A percentile compares a stretch with the other conserved stretches of the same genome.
These are phyloP conservation scores for Paraglomus occultum DNA, from an alignment of 192 early-diverging fungal species.

Conservation along the genomic window DNA sequence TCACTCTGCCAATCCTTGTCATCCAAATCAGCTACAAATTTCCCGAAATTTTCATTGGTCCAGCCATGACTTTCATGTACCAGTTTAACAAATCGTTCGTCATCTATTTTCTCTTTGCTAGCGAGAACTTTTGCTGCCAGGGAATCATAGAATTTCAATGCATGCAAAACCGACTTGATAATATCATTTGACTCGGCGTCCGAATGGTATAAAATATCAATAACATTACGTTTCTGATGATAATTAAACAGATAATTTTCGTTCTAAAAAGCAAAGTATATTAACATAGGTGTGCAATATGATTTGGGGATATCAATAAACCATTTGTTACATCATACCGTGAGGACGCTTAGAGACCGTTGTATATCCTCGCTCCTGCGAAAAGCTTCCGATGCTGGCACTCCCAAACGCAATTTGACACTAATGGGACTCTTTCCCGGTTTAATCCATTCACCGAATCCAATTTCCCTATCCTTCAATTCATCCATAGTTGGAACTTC, in stretches of 20 bases:
- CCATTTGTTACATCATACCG: constrained; percentile 31
- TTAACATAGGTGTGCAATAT: constrained; percentile 3
- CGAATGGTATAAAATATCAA: constrained; percentile 49
- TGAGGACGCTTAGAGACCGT: constrained; percentile 40
- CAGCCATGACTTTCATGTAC: constrained; percentile 46
- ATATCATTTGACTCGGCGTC: constrained; percentile 55
- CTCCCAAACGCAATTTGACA: constrained; percentile 46
- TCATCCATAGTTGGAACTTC: constrained; percentile 44
- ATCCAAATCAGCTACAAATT: constrained; percentile 52
- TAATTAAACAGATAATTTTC: constrained; percentile 62
- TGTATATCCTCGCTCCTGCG: constrained; percentile 36
- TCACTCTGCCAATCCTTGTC: constrained; percentile 57
- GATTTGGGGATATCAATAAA: neutral
- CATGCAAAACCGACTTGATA: constrained; percentile 58
- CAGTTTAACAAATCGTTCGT: neutral
- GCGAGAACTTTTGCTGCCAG: constrained; percentile 14
- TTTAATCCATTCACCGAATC: constrained; percentile 64
- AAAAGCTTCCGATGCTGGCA: constrained; percentile 47
- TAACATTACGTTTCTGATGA: constrained; percentile 32
- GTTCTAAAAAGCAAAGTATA: constrained; percentile 30
- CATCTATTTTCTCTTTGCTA: neutral
- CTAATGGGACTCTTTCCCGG: constrained; percentile 35
- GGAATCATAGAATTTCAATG: constrained; percentile 42
- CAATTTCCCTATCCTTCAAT: constrained; percentile 41
- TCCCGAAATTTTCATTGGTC: constrained; percentile 45